These are phyloP conservation scores for Calonectria honghensis DNA, from an alignment of 2,329 filamentous ascomycete genomes.

Conservation along the genomic window DNA sequence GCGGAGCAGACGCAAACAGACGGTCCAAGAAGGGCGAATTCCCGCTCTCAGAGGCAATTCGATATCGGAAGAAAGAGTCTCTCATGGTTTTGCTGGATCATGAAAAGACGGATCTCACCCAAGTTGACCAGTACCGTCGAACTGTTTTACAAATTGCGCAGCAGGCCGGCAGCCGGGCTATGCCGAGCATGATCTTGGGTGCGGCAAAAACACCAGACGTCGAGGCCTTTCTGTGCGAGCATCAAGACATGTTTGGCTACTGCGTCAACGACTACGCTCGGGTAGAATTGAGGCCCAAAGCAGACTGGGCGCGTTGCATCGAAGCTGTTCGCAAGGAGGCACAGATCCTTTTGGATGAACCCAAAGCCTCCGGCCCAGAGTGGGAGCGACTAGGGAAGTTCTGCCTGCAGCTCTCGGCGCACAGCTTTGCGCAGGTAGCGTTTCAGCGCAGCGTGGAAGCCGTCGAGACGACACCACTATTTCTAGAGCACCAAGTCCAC, in stretches of 20 bases:
- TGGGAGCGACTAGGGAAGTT: conserved; percentile 45
- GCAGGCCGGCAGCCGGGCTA: conserved; percentile 30
- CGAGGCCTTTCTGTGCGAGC: conserved; percentile 35
- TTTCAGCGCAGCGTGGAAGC: conserved; percentile 38
- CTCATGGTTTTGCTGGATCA: conserved; percentile 38
- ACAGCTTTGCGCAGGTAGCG: conserved; percentile 42
- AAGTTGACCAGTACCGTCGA: conserved; percentile 40
- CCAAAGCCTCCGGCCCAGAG: conserved; percentile 6
- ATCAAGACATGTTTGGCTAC: conserved; percentile 43
- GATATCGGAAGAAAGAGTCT: conserved; percentile 28
- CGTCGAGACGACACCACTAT: conserved; percentile 33
- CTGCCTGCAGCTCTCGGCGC: conserved; percentile 36
- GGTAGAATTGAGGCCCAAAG: conserved; percentile 13
- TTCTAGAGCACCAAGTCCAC: conserved; percentile 35
- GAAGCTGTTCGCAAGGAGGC: conserved; percentile 33
- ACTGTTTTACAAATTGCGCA: conserved; percentile 40
- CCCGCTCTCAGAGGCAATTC: conserved; percentile 42
- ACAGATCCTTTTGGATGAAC: conserved; percentile 38
- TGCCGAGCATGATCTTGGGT: conserved; percentile 39
- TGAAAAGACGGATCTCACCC: conserved; percentile 38
- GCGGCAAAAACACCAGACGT: conserved; percentile 33
- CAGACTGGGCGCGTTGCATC: conserved; percentile 30
- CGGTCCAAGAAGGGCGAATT: conserved; percentile 33
- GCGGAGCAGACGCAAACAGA: conserved; percentile 44
- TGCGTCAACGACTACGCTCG: conserved; percentile 35